Evolutionary conservation across 495 filamentous ascomycete genomes (phyloP).

Genomic region (Immersiella caudata): DNA sequence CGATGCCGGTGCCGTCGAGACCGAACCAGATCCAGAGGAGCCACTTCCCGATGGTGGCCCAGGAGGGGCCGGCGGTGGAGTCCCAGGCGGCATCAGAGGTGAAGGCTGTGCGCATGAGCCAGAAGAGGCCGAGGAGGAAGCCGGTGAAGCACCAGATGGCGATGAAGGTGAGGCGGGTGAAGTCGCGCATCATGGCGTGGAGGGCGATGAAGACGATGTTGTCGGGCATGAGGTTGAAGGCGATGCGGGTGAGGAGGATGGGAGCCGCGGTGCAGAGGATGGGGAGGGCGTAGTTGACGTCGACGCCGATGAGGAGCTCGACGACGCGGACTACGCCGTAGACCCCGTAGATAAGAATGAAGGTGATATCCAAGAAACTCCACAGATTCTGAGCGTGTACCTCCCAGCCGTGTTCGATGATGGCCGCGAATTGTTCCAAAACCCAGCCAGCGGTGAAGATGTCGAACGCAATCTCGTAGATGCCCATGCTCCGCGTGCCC

Average conservation of each 20-base stretch:
- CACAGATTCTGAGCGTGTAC: conserved; percentile 70
- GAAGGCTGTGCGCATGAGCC: conserved; percentile 49
- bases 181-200: conserved; percentile 68
- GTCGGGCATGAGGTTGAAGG: conserved; percentile 67
- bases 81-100: conserved; percentile 34
- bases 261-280: conserved; percentile 64
- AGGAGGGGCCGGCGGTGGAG: conserved; percentile 24
- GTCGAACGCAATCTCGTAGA: conserved; percentile 55
- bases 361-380: conserved; percentile 67
- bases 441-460: conserved; percentile 63
- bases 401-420: conserved; percentile 69
- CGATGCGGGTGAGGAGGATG: conserved; percentile 62
- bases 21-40: conserved; percentile 74
- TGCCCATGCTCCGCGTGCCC: conserved; percentile 48
- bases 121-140: conserved; percentile 63
- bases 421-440: conserved; percentile 63
- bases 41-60: conserved; percentile 64
- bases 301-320: conserved; percentile 43
- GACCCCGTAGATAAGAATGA: conserved; percentile 55
- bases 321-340: conserved; percentile 60
- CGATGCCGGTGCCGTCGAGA: conserved; percentile 66
- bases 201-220: conserved; percentile 70
- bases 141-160: conserved; percentile 68
- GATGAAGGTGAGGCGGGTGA: conserved; percentile 61
- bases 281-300: conserved; percentile 55